Evolutionary conservation across 78 protist species (phyloP).

Genomic region (Trichosphaerium sp.): DNA sequence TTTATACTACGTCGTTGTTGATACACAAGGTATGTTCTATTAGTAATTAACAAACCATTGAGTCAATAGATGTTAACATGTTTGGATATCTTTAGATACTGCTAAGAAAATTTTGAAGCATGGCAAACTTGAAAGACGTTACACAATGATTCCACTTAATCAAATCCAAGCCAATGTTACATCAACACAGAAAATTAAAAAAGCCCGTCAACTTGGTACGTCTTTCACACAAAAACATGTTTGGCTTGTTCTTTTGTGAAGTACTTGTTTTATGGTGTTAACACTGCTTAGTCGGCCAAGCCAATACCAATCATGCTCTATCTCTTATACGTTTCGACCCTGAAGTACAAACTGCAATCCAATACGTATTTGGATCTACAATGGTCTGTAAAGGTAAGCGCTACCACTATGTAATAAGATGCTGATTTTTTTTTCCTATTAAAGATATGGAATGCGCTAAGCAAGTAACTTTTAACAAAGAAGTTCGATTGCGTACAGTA

Average conservation of each 20-base stretch:
- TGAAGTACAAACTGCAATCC: conserved; percentile 74
- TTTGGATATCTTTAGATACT: no score
- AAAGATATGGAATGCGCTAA: conserved; percentile 34
- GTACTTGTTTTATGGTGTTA: not conserved
- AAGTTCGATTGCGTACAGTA: conserved; percentile 55
- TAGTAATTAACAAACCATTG: no score
- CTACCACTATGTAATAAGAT: not conserved
- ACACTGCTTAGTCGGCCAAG: conserved; percentile 43
- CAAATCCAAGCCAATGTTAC: conserved; percentile 59
- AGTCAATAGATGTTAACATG: no score
- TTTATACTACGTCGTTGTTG: conserved; percentile 88
- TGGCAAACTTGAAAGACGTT: conserved; percentile 70
- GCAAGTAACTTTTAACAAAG: conserved; percentile 56
- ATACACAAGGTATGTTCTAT: no score
- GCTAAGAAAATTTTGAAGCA: conserved; percentile 60
- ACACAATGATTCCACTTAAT: conserved; percentile 94
- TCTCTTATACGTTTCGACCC: conserved; percentile 58
- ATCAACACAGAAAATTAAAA: not conserved
- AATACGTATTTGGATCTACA: conserved; percentile 84
- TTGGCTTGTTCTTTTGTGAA: not conserved
- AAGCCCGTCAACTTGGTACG: not conserved
- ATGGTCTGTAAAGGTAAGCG: conserved; percentile 65
- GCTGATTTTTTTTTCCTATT: not conserved
- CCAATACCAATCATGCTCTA: conserved; percentile 43
- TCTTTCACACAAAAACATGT: not conserved